A percentile compares a stretch with the other conserved stretches of the same genome.
Evolutionary conservation across 139 green algal genomes (phyloP).

Genomic region (Chlamydomonas sphaeroides): DNA sequence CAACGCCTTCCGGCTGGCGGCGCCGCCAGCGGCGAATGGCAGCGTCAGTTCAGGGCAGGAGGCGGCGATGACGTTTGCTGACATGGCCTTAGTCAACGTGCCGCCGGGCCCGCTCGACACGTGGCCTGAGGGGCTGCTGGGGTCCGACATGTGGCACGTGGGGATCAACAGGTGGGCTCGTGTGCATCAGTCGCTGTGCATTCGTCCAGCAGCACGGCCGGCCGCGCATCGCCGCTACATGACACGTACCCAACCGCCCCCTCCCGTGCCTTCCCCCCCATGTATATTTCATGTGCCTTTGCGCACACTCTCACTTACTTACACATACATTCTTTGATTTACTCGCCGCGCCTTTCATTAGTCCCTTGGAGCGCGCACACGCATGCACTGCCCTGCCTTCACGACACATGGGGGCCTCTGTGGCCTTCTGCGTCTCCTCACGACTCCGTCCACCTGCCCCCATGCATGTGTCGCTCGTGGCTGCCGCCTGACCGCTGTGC

Average conservation of each 20-base stretch:
- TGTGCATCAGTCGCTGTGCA: background rate
- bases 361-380: no score
- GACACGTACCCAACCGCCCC: background rate
- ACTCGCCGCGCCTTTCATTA: no score
- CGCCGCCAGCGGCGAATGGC: background rate
- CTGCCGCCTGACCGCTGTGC: no score
- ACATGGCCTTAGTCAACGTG: constrained; percentile 6
- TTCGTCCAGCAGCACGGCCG: no score
- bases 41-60: background rate
- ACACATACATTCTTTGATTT: no score
- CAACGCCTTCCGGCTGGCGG: background rate
- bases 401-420: no score
- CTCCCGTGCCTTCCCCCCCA: no score
- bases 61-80: background rate
- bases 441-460: no score
- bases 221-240: background rate
- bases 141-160: constrained; percentile 4
- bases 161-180: background rate
- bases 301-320: background rate
- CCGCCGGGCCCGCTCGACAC: background rate
- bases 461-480: no score
- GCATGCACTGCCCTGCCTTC: no score
- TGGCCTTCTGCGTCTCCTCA: no score
- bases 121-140: background rate
- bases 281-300: background rate